Evolutionary conservation across 1,139 yeast genomes (phyloP).

Genomic region (Scheffersomyces quercinus): DNA sequence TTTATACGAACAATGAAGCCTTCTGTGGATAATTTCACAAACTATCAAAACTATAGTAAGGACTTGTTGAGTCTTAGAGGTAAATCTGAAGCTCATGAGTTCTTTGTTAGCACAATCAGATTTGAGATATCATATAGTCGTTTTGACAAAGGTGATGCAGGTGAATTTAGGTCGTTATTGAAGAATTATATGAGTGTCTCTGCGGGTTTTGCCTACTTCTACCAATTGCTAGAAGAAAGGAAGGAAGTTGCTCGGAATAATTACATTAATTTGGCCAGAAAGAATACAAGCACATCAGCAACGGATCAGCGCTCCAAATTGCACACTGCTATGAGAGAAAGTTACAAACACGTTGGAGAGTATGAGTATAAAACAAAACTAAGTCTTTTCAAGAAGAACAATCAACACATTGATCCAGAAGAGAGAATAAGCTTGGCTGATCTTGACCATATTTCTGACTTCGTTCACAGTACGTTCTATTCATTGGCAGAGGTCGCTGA

Average conservation of each 20-base stretch:
- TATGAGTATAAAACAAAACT: slow-evolving; percentile 27
- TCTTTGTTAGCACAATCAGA: slow-evolving; percentile 20
- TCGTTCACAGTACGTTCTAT: slow-evolving; percentile 18
- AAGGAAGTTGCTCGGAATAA: slow-evolving; percentile 18
- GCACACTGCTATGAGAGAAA: slow-evolving; percentile 27
- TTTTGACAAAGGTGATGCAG: slow-evolving; percentile 30
- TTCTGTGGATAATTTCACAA: slow-evolving; percentile 24
- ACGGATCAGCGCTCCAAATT: slow-evolving; percentile 9
- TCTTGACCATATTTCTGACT: slow-evolving; percentile 26
- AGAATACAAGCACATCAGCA: slow-evolving; percentile 10
- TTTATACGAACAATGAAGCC: slow-evolving; percentile 31
- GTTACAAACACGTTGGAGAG: slow-evolving; percentile 33
- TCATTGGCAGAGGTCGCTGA: slow-evolving; percentile 20
- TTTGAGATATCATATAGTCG: slow-evolving; percentile 31
- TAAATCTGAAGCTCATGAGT: slow-evolving; percentile 21
- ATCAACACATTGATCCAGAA: slow-evolving; percentile 16
- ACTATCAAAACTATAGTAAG: slow-evolving; percentile 20
- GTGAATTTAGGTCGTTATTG: slow-evolving; percentile 25
- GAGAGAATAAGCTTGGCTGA: slow-evolving; percentile 19
- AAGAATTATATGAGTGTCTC: slow-evolving; percentile 24
- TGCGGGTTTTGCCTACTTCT: slow-evolving; percentile 32
- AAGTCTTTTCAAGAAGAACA: slow-evolving; percentile 21
- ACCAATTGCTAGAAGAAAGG: slow-evolving; percentile 31
- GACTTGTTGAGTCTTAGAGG: slow-evolving; percentile 22
- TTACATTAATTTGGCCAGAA: slow-evolving; percentile 11